phyloP scores from a whole-genome alignment of 2,329 filamentous ascomycete species.

The Pseudogymnoascus sp. region DNA sequence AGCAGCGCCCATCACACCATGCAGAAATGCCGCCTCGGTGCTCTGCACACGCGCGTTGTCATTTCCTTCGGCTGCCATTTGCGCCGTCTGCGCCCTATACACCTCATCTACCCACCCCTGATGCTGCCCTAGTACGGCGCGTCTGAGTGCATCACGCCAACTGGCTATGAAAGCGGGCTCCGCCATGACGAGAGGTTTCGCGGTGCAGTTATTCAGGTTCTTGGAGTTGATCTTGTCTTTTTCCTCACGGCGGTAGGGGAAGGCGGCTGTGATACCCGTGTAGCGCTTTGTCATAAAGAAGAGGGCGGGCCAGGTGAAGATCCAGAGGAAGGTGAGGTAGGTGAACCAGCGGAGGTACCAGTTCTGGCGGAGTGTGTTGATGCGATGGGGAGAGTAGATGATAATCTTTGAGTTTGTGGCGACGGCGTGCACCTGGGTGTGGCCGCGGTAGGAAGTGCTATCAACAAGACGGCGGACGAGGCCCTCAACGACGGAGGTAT shows the following conservation, averaged over 20 bases:
- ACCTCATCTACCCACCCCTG: slow-evolving; percentile 12
- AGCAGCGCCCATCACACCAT: not conserved
- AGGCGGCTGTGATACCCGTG: slow-evolving; percentile 54
- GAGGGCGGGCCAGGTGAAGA: slow-evolving; percentile 64
- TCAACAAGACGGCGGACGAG: slow-evolving; percentile 50
- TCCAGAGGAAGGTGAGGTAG: slow-evolving; percentile 57
- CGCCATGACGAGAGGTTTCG: slow-evolving; percentile 11
- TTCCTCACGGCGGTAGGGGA: slow-evolving; percentile 20
- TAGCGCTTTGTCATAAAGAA: slow-evolving; percentile 60
- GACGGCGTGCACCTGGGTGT: slow-evolving; percentile 51
- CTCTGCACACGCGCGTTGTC: not conserved
- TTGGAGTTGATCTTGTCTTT: not conserved
- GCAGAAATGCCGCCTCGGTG: not conserved
- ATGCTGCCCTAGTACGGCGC: not conserved
- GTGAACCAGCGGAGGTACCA: slow-evolving; percentile 57
- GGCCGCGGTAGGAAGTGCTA: slow-evolving; percentile 59
- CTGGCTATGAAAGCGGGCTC: not conserved
- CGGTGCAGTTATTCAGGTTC: slow-evolving; percentile 13
- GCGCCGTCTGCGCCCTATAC: slow-evolving; percentile 13
- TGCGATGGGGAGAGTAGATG: slow-evolving; percentile 53
- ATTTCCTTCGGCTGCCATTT: not conserved
- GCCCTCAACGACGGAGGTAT: slow-evolving; percentile 43
- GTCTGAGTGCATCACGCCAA: slow-evolving; percentile 8
- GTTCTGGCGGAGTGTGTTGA: slow-evolving; percentile 58
- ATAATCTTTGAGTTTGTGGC: slow-evolving; percentile 48